Evolutionary conservation across 2,329 filamentous ascomycete genomes (phyloP), one percentile per base, ranked within the genome.

Genomic region (Ascocoryne sarcoides): DNA sequence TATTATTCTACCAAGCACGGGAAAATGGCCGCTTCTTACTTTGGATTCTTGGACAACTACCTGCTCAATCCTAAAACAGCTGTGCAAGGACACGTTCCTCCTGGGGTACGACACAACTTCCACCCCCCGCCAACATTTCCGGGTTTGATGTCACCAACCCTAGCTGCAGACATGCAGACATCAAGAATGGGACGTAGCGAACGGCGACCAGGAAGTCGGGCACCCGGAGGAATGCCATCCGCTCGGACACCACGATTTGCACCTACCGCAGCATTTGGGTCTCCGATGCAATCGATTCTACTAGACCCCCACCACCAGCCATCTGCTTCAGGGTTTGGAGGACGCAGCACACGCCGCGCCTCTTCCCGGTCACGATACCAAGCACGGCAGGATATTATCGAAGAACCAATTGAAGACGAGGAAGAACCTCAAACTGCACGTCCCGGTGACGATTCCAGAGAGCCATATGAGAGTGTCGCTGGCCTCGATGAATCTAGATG

Each of bases 21-120:
- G 47, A 98, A 98, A 66, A 95, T 98, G 86, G 82, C 92, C n/a
- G 85, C 88, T 12, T 96, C 90, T 0, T 92, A 95, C 59, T 89
- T 92, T 55, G 88, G 89, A 2, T 98, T 98, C 60, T 69, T 95
- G 44, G 88, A 95, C 57, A 89, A 94, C 52, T 98, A 98, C 55
- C 77, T 82, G 10, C 76, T 80, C 36, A 85, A 86, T 53, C 78
- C 80, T 3, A 81, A 79, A 59, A 77, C 75, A 5, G 79, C 78
- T 2, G 72, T 80, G 15, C 74, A 75, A 5, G 75, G 76, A 15
- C 70, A 76, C 39, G 63, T 79, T 26, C 73, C 74, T 10, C 73
- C 72, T 3, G 70, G 70, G 38, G 64, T 52, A 52, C 72, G 68
- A 42, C 69, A 70, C 41, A 71, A 73, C 31, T 89, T 90, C 59